Percentiles rank a stretch among this genome's conserved stretches.
Conservation (phyloP, 768 basidiomycete genomes). For the Rhizopogon vinicolor region DNA sequence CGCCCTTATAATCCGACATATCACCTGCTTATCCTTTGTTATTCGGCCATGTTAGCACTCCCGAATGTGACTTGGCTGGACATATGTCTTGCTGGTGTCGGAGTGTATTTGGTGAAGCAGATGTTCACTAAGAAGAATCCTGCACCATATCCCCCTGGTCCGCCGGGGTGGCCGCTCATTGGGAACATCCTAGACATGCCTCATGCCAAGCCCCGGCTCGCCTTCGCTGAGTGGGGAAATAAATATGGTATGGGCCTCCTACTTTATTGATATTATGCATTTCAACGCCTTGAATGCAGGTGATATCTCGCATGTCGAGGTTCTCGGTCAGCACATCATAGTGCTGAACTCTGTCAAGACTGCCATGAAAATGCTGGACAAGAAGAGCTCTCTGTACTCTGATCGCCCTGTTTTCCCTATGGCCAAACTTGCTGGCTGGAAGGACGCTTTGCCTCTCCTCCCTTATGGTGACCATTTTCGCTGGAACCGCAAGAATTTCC, state of each 20-base stretch:
- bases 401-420: constrained; percentile 53
- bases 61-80: constrained; percentile 25
- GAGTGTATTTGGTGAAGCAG: constrained; percentile 23
- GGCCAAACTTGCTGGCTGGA: constrained; percentile 32
- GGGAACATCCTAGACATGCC: constrained; percentile 51
- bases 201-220: constrained; percentile 39
- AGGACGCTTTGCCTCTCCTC: constrained; percentile 31
- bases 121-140: constrained; percentile 14
- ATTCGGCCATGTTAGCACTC: constrained; percentile 12
- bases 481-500: constrained; percentile 37
- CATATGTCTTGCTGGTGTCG: constrained; percentile 23
- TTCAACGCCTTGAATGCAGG: constrained; percentile 29
- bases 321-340: constrained; percentile 56
- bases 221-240: constrained; percentile 39
- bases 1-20: too few species aligned
- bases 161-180: constrained; percentile 37
- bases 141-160: constrained; percentile 41
- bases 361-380: constrained; percentile 60
- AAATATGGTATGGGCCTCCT: constrained; percentile 32
- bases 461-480: constrained; percentile 38
- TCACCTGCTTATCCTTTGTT: too few species aligned
- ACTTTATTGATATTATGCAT: neutral
- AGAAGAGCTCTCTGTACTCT: constrained; percentile 62
- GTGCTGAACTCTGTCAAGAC: too few species aligned
- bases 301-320: constrained; percentile 54